Evolutionary conservation across 352 stramenopile species (phyloP).

Genomic region (Globisporangium ultimum): DNA sequence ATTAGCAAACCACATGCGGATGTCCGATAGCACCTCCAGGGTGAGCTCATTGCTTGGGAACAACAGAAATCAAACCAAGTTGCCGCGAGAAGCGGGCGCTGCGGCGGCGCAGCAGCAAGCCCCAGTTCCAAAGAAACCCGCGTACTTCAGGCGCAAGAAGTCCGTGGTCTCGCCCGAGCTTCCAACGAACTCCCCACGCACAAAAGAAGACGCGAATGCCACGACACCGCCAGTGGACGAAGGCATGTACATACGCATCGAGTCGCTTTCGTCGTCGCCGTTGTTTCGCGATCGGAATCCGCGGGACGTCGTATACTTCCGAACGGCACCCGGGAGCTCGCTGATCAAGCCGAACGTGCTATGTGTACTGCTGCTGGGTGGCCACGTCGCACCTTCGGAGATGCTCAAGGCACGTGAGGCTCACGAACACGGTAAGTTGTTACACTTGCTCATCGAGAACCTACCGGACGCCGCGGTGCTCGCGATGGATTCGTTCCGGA

Average conservation of each 20-base stretch:
- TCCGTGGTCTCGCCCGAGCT: slow-evolving; percentile 9
- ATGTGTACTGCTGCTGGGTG: slow-evolving; percentile 54
- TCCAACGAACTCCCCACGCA: background rate
- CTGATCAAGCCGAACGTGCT: slow-evolving; percentile 59
- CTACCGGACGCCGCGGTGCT: slow-evolving; percentile 50
- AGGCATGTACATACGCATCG: slow-evolving; percentile 44
- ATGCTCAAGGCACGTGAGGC: slow-evolving; percentile 43
- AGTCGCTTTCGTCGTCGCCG: slow-evolving; percentile 42
- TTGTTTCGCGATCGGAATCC: slow-evolving; percentile 49
- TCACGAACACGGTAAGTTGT: slow-evolving; percentile 61
- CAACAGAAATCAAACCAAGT: background rate
- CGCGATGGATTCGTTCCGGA: slow-evolving; percentile 71
- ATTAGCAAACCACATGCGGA: slow-evolving; percentile 11
- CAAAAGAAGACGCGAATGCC: slow-evolving; percentile 2
- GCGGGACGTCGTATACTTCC: slow-evolving; percentile 72
- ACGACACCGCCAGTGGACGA: slow-evolving; percentile 19
- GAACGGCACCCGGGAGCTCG: slow-evolving; percentile 52
- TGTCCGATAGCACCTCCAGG: background rate
- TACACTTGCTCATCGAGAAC: slow-evolving; percentile 75
- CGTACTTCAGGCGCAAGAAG: background rate
- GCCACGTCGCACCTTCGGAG: slow-evolving; percentile 52
- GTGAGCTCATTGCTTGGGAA: background rate
- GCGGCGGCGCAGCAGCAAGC: background rate
- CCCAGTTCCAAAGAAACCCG: background rate
- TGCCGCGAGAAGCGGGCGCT: background rate